Percentiles rank a stretch among this genome's conserved stretches.
Conservation (phyloP, 371 early-diverging fungal genomes). For the Phascolomyces articulosus region DNA sequence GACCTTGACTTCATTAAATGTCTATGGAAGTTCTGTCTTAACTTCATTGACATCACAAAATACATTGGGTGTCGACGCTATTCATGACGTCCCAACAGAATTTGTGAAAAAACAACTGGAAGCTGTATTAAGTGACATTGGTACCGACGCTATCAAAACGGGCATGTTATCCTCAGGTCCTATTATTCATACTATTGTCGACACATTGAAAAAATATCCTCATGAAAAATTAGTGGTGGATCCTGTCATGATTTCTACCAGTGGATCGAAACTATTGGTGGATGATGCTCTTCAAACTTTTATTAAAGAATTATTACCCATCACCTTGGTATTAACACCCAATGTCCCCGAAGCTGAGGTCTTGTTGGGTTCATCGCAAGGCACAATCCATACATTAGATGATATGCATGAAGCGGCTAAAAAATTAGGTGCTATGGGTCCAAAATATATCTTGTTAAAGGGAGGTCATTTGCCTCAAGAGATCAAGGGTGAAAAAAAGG, state of each 20-base stretch:
- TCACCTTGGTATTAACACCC: conserved; percentile 76
- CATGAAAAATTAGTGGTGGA: conserved; percentile 66
- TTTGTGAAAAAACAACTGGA: conserved; percentile 75
- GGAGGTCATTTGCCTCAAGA: conserved; percentile 79
- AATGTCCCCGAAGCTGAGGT: conserved; percentile 84
- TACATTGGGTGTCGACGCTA: conserved; percentile 75
- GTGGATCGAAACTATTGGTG: conserved; percentile 67
- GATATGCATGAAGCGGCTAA: conserved; percentile 61
- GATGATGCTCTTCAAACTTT: conserved; percentile 64
- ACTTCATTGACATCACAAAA: conserved; percentile 87
- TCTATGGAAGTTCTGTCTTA: conserved; percentile 77
- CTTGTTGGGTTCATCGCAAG: conserved; percentile 31
- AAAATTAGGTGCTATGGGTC: conserved; percentile 48
- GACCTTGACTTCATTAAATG: conserved; percentile 74
- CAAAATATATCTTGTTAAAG: conserved; percentile 71
- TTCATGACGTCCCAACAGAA: conserved; percentile 61
- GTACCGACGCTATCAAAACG: conserved; percentile 77
- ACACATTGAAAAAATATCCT: conserved; percentile 42
- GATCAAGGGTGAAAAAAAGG: conserved; percentile 21
- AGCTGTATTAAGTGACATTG: conserved; percentile 79
- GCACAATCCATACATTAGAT: conserved; percentile 50
- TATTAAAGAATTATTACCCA: conserved; percentile 60
- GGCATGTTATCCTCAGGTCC: conserved; percentile 79
- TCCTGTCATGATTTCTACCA: conserved; percentile 88
- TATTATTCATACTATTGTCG: conserved; percentile 62